A percentile compares a stretch with the other conserved stretches of the same genome.
These are phyloP conservation scores for Eucalyptus cloeziana DNA, from an alignment of 345 rosid species.

Conservation along the genomic window DNA sequence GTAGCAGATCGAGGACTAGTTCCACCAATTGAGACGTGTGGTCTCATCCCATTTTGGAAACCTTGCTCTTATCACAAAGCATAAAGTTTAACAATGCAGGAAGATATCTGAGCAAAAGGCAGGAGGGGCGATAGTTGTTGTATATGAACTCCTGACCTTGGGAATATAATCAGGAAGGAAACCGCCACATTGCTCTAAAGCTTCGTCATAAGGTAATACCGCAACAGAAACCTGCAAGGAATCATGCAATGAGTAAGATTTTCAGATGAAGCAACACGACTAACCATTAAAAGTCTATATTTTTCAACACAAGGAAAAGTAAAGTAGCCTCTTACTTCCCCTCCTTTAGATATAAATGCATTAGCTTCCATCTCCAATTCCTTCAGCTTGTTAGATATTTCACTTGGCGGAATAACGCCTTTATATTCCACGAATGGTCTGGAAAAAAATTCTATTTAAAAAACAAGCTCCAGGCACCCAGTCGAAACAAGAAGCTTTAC, in stretches of 20 bases:
- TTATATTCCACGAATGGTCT: slow-evolving; percentile 87
- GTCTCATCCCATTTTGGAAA: not conserved
- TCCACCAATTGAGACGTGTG: not conserved
- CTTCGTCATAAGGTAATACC: slow-evolving; percentile 54
- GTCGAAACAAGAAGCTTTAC: not conserved
- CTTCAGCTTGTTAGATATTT: slow-evolving; percentile 37
- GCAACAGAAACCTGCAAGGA: slow-evolving; percentile 37
- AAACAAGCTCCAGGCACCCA: not conserved
- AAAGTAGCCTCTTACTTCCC: slow-evolving; percentile 21
- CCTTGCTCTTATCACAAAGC: not conserved
- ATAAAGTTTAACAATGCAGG: not conserved
- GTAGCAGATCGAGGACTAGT: not conserved
- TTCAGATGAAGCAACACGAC: not conserved
- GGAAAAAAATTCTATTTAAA: not conserved
- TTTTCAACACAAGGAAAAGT: not conserved
- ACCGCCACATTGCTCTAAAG: slow-evolving; percentile 64
- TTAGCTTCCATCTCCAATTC: slow-evolving; percentile 62
- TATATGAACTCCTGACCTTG: slow-evolving; percentile 25
- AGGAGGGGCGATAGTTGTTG: not conserved
- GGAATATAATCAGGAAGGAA: slow-evolving; percentile 74
- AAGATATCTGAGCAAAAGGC: not conserved
- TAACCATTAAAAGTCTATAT: not conserved
- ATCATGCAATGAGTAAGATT: not conserved
- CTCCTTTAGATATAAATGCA: slow-evolving; percentile 55
- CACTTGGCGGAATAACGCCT: slow-evolving; percentile 43